Percentiles rank a stretch among this genome's conserved stretches.
phyloP scores from a whole-genome alignment of 2,329 filamentous ascomycete genomes.

The Aspergillus proliferans region DNA sequence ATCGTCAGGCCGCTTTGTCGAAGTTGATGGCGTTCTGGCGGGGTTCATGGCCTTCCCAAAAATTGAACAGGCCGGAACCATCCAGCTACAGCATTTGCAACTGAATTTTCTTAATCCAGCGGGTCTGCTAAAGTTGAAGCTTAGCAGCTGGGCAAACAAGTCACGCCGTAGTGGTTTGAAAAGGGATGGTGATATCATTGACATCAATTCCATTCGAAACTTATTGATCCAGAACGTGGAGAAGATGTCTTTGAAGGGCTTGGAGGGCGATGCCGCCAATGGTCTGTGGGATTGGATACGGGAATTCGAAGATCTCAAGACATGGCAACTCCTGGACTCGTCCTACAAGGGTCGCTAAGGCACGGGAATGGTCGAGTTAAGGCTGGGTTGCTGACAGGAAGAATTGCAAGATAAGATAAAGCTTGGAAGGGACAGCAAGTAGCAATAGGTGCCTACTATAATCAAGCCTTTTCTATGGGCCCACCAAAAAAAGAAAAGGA shows the following conservation, averaged over 20 bases:
- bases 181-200: not conserved
- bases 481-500: not conserved
- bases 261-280: not conserved
- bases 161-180: not conserved
- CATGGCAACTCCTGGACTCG: not conserved
- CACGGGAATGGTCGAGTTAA: not conserved
- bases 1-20: not conserved
- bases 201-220: not conserved
- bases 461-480: not conserved
- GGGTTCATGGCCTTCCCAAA: not conserved
- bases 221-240: not conserved
- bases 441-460: too few species aligned
- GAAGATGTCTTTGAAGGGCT: not conserved
- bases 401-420: not conserved
- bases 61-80: not conserved
- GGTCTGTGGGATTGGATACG: not conserved
- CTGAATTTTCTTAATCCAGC: not conserved
- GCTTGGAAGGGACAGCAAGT: not conserved
- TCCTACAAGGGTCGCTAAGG: not conserved
- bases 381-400: not conserved
- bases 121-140: not conserved
- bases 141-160: not conserved
- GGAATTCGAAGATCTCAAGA: not conserved
- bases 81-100: not conserved
- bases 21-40: not conserved